A percentile compares a stretch with the other conserved stretches of the same genome.
Conservation (phyloP, 1,139 yeast species). For the Hemisphaericaspora lyxosophila region DNA sequence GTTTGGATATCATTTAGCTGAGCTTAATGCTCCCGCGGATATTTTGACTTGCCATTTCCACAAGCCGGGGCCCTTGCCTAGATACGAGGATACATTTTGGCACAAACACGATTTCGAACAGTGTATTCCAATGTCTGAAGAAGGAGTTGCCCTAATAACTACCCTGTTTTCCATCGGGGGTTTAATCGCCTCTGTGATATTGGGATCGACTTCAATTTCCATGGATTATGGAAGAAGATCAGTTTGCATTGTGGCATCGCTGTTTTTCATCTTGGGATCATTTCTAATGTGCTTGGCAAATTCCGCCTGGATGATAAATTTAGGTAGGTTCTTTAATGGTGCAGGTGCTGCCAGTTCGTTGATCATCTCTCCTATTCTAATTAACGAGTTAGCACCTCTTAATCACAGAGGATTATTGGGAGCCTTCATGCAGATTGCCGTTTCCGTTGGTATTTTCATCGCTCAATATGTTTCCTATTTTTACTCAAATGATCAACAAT, state of each 20-base stretch:
- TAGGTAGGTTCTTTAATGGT: conserved; percentile 36
- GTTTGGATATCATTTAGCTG: conserved; percentile 89
- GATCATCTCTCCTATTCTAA: conserved; percentile 38
- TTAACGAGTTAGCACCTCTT: conserved; percentile 39
- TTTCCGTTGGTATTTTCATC: conserved; percentile 34
- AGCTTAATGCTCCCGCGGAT: conserved; percentile 78
- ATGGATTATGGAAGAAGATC: conserved; percentile 27
- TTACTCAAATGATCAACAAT: conserved; percentile 35
- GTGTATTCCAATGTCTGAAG: conserved; percentile 30
- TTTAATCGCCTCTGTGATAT: conserved; percentile 28
- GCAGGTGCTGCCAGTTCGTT: conserved; percentile 41
- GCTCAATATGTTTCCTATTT: conserved; percentile 35
- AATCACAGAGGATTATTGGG: conserved; percentile 43
- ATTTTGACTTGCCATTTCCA: conserved; percentile 49
- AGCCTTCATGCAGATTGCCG: conserved; percentile 36
- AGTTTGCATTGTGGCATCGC: conserved; percentile 26
- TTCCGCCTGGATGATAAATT: conserved; percentile 17
- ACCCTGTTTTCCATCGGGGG: conserved; percentile 43
- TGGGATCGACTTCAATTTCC: conserved; percentile 30
- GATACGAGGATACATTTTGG: conserved; percentile 31
- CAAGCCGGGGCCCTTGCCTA: conserved; percentile 22
- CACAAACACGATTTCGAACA: conserved; percentile 22
- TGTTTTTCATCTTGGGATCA: conserved; percentile 28
- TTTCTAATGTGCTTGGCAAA: conserved; percentile 26
- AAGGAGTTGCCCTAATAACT: conserved; percentile 29